Percentiles rank a stretch among this genome's conserved stretches.
Conservation (phyloP, 1,284 basidiomycete species). For the Ustilago hordei region DNA sequence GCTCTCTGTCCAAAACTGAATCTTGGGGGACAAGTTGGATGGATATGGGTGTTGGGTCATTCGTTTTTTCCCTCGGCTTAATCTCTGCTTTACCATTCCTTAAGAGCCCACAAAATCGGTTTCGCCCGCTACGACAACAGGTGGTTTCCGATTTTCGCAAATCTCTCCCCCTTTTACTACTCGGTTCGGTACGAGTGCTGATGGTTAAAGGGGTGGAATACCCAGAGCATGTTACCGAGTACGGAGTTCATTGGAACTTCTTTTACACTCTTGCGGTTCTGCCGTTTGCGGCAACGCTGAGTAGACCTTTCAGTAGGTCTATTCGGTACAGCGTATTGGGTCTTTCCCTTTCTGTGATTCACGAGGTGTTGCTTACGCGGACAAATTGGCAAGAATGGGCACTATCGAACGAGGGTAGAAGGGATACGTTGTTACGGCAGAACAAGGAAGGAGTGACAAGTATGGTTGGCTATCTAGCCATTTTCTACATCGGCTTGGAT, state of each 20-base stretch:
- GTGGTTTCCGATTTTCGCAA: slow-evolving; percentile 73
- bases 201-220: slow-evolving; percentile 94
- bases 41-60: slow-evolving; percentile 96
- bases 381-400: slow-evolving; percentile 56
- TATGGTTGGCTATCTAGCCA: slow-evolving; percentile 85
- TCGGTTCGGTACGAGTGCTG: slow-evolving; percentile 83
- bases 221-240: slow-evolving; percentile 93
- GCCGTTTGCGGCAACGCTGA: slow-evolving; percentile 79
- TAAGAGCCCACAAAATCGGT: slow-evolving; percentile 27
- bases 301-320: slow-evolving; percentile 72
- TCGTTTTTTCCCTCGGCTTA: slow-evolving; percentile 92
- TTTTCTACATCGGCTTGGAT: slow-evolving; percentile 87
- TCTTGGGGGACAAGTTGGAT: slow-evolving; percentile 93
- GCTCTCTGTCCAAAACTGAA: slow-evolving; percentile 90
- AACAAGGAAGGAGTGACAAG: slow-evolving; percentile 94
- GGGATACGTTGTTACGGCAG: slow-evolving; percentile 77
- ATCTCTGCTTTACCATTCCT: slow-evolving; percentile 82
- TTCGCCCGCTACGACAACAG: slow-evolving; percentile 33
- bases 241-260: slow-evolving; percentile 98
- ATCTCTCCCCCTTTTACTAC: slow-evolving; percentile 77
- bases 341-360: slow-evolving; percentile 72
- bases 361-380: slow-evolving; percentile 30
- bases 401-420: slow-evolving; percentile 52
- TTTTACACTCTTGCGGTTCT: slow-evolving; percentile 90
- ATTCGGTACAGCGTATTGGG: slow-evolving; percentile 78